Conservation (phyloP, 495 filamentous ascomycete genomes). For the Lichenothelia convexa region DNA sequence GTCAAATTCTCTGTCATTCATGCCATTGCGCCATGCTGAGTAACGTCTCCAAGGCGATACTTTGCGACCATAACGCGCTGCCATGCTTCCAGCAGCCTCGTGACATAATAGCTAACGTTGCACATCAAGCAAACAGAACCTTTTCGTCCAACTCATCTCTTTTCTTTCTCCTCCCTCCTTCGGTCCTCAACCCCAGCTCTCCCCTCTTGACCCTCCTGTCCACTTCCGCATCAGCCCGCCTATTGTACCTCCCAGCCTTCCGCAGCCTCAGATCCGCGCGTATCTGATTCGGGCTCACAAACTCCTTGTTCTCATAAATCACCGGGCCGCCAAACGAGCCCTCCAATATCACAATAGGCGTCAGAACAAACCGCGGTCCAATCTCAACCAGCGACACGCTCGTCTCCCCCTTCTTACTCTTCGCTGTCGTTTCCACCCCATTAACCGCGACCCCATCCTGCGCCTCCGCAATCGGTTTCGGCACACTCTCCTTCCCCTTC, state of each 20-base stretch:
- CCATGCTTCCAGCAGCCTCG: no score
- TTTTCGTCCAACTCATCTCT: constrained; percentile 61
- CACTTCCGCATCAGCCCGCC: constrained; percentile 49
- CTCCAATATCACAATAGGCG: constrained; percentile 90
- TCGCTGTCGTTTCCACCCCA: constrained; percentile 12
- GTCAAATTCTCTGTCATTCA: no score
- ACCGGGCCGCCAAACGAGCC: constrained; percentile 90
- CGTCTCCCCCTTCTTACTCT: constrained; percentile 32
- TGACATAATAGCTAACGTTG: no score
- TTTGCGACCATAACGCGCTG: no score
- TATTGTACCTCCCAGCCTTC: constrained; percentile 58
- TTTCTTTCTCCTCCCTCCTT: constrained; percentile 38
- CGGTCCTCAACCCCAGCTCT: constrained; percentile 51
- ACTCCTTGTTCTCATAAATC: constrained; percentile 97
- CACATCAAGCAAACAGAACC: constrained; percentile 58
- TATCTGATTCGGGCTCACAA: constrained; percentile 90
- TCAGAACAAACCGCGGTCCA: constrained; percentile 84
- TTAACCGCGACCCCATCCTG: constrained; percentile 16
- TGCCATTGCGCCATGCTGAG: no score
- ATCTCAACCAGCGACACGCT: constrained; percentile 82
- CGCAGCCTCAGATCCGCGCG: constrained; percentile 54
- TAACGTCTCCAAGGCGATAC: no score
- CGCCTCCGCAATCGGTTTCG: constrained; percentile 19
- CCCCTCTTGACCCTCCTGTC: constrained; percentile 57
- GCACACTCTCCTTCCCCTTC: no score